Evolutionary conservation across 768 basidiomycete species (phyloP), one percentile per base, ranked within the genome.

Genomic region (Exidia glandulosa): DNA sequence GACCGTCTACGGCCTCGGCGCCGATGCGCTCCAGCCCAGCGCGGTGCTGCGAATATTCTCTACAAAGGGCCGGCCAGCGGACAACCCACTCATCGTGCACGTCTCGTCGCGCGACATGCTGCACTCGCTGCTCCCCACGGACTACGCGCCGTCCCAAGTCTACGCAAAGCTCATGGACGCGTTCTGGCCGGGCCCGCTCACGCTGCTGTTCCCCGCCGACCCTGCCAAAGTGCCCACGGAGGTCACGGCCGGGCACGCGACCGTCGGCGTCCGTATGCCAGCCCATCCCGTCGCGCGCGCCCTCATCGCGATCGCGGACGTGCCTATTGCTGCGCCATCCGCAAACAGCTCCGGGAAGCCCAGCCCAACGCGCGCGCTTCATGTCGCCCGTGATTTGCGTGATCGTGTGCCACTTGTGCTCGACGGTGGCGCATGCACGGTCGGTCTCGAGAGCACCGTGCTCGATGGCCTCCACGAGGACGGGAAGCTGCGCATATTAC

Each of bases 1-100:
- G 73, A 98, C 96, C 0, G 96, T 99, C 12, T 99, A 98, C 72
- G 96, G 96, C 1, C 83, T 99, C n/a, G 96, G 90, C 31, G 96
- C 93, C 0, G 73, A 85, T 25, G 93, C 95, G 0, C 74, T 92
- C 50, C 75, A 83, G 65, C 63, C 79, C 7, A 63, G 72, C 16
- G 92, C 94, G 2, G 81, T 83, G 4, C 68, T 78, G 2, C 79
- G 79, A 65, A 94, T 99, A 66, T 99, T 93, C 72, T 71, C 80
- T 19, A 87, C 87, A 57, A 99, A 99, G 68, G 90, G 93, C 37
- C 81, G 96, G 58, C 96, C 96, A 6, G 75, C 88, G 3, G 96
- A 99, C 72, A 99, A 99, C 72, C 96, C 96, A 1, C 80, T 99
- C 58, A 99, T 99, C 77, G 89, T 97, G 29, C 96, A 99, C 72